A percentile compares a stretch with the other conserved stretches of the same genome.
phyloP scores from a whole-genome alignment of 2,329 filamentous ascomycete genomes.

The Ophiognomonia clavigignenti-juglandacearum region DNA sequence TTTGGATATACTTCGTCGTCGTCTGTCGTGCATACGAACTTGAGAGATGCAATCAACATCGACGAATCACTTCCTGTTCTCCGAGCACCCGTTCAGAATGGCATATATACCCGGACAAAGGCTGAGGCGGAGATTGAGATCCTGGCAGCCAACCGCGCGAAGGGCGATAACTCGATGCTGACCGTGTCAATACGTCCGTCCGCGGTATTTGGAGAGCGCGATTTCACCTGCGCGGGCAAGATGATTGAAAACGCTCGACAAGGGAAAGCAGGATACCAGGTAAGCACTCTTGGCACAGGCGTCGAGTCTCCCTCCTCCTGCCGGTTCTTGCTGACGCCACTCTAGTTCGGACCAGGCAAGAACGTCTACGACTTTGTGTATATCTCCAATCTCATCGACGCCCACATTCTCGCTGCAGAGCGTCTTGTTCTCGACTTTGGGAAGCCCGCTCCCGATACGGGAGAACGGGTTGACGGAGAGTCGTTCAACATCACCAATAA shows the following conservation, averaged over 20 bases:
- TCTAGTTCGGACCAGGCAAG: constrained; percentile 22
- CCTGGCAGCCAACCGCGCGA: constrained; percentile 17
- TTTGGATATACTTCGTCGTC: constrained; percentile 19
- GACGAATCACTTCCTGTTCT: constrained; percentile 19
- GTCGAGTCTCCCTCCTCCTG: too few species aligned
- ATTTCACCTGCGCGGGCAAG: constrained; percentile 16
- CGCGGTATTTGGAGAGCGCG: constrained; percentile 17
- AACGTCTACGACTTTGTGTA: constrained; percentile 27
- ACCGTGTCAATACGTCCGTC: constrained; percentile 17
- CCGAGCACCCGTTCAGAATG: constrained; percentile 18
- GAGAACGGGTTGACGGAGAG: constrained; percentile 26
- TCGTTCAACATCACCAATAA: constrained; percentile 30
- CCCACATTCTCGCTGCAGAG: constrained; percentile 24
- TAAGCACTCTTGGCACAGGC: too few species aligned
- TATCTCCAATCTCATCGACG: constrained; percentile 21
- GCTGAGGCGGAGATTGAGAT: constrained; percentile 18
- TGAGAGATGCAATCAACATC: constrained; percentile 11
- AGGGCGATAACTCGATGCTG: constrained; percentile 15
- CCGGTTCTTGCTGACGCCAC: too few species aligned
- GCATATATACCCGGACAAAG: constrained; percentile 19
- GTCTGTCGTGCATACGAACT: constrained; percentile 19
- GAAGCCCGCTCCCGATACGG: constrained; percentile 17
- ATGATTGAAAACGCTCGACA: constrained; percentile 17
- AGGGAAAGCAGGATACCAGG: too few species aligned
- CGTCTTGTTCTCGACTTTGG: constrained; percentile 22